Percentiles rank a stretch among this genome's conserved stretches.
These are phyloP conservation scores for Polyporus arcularius DNA, from an alignment of 768 basidiomycete genomes.

Conservation along the genomic window DNA sequence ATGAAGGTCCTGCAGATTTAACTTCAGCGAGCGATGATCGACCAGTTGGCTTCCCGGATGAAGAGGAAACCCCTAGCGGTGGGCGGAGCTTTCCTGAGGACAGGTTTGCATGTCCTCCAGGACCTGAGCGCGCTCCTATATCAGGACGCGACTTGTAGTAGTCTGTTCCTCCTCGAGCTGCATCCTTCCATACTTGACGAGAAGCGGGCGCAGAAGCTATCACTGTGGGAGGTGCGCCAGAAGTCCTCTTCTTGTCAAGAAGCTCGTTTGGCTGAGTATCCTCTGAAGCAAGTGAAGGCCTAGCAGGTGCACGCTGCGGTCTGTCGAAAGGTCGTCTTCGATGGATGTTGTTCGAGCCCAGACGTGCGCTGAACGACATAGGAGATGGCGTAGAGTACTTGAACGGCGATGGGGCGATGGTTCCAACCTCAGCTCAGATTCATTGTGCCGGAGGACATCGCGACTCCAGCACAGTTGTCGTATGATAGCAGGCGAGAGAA, in stretches of 20 bases:
- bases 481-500: neutral
- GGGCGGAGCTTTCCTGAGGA: too few relatives aligned
- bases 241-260: neutral
- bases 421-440: too few relatives aligned
- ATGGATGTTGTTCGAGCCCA: neutral
- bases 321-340: neutral
- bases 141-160: neutral
- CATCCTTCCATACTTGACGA: neutral
- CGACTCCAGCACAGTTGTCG: too few relatives aligned
- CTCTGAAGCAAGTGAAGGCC: neutral
- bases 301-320: neutral
- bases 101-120: too few relatives aligned
- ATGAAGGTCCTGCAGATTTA: too few relatives aligned
- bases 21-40: too few relatives aligned
- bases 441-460: too few relatives aligned
- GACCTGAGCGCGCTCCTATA: too few relatives aligned
- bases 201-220: slow-evolving; percentile 1
- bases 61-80: too few relatives aligned
- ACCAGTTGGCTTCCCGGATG: too few relatives aligned
- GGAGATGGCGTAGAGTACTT: neutral
- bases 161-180: too few relatives aligned
- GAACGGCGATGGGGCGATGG: too few relatives aligned
- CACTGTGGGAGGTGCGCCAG: slow-evolving; percentile 2
- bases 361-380: neutral
- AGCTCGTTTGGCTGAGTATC: slow-evolving; percentile 14